A percentile compares a stretch with the other conserved stretches of the same genome.
phyloP scores from a whole-genome alignment of 768 basidiomycete species.

The Arthromyces matolae region DNA sequence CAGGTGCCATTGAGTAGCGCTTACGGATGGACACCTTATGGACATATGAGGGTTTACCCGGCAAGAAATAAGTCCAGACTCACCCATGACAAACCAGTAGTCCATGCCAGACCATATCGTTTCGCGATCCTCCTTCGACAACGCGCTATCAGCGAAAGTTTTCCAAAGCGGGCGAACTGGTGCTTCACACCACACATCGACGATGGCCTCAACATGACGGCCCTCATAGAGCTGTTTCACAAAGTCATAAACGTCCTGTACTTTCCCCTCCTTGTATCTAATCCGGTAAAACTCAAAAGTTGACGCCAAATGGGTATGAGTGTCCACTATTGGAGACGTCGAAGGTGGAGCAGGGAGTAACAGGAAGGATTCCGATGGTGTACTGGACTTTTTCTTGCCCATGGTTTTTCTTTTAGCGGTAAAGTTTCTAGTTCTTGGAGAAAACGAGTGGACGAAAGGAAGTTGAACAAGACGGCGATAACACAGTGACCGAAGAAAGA shows the following conservation, averaged over 20 bases:
- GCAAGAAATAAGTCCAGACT: slow-evolving; percentile 18
- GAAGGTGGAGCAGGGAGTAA: slow-evolving; percentile 36
- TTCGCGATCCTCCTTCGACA: slow-evolving; percentile 43
- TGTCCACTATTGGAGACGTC: slow-evolving; percentile 59
- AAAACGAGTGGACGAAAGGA: not conserved
- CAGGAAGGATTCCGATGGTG: slow-evolving; percentile 33
- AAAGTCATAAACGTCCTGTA: slow-evolving; percentile 63
- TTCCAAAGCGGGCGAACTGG: slow-evolving; percentile 62
- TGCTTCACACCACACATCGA: slow-evolving; percentile 90
- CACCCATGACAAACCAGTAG: slow-evolving; percentile 85
- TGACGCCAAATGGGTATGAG: slow-evolving; percentile 79
- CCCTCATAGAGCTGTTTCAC: slow-evolving; percentile 56
- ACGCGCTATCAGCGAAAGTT: slow-evolving; percentile 69
- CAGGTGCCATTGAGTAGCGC: no score
- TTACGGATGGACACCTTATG: slow-evolving; percentile 69
- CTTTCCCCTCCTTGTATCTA: slow-evolving; percentile 57
- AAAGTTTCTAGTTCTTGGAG: not conserved
- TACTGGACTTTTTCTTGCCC: slow-evolving; percentile 37
- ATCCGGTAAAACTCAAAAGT: slow-evolving; percentile 62
- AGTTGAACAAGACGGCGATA: slow-evolving; percentile 3
- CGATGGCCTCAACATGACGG: slow-evolving; percentile 58
- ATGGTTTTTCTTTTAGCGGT: slow-evolving; percentile 25
- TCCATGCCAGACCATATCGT: slow-evolving; percentile 62
- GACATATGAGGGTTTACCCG: not conserved
- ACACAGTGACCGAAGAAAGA: slow-evolving; percentile 1